Evolutionary conservation across 2,329 filamentous ascomycete genomes (phyloP).

Genomic region (Apiospora hydei): DNA sequence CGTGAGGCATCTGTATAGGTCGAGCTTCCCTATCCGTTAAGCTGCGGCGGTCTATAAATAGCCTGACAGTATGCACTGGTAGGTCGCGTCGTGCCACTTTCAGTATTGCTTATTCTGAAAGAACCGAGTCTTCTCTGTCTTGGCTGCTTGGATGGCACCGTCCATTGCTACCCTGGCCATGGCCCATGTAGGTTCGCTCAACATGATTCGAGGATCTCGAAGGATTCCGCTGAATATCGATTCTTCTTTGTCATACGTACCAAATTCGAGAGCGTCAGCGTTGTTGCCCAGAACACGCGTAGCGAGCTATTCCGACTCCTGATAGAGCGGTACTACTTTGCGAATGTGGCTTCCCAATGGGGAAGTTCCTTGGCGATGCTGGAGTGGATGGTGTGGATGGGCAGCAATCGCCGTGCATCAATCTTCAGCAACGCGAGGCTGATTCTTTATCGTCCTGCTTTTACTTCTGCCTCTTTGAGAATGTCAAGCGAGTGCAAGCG

Average conservation of each 20-base stretch:
- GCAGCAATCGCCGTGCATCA: background rate
- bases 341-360: background rate
- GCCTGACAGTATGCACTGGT: background rate
- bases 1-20: background rate
- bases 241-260: background rate
- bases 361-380: background rate
- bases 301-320: background rate
- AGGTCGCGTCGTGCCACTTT: background rate
- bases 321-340: background rate
- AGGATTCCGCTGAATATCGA: background rate
- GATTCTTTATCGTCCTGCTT: conserved; percentile 2
- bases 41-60: conserved; percentile 11
- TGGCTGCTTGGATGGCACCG: background rate
- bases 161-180: background rate
- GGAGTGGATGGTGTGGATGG: background rate
- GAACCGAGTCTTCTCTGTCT: background rate
- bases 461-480: background rate
- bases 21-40: background rate
- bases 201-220: background rate
- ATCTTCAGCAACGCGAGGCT: background rate
- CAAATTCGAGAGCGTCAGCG: no score
- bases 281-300: background rate
- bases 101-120: background rate
- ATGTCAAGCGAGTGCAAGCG: background rate
- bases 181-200: background rate